Conservation (phyloP, 176 grass and related monocot species). For the Hsuehochloa calcarea region DNA sequence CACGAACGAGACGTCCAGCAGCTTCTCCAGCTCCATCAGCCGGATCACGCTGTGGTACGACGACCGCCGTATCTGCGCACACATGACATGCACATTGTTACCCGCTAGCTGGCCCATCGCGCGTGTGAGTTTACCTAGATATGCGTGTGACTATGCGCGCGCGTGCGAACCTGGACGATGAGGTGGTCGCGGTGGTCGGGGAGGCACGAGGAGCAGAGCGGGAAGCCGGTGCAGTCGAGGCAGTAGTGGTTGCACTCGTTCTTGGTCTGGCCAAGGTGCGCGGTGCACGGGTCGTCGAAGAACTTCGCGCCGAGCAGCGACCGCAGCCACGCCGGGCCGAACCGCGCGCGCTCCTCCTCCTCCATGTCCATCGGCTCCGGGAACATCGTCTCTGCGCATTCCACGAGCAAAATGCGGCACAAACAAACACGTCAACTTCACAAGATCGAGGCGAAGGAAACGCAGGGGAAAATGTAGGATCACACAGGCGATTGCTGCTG, state of each 20-base stretch:
- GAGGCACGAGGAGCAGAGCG: slow-evolving; percentile 1
- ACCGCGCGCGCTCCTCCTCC: not conserved
- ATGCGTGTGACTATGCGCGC: not conserved
- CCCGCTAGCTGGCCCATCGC: too few species aligned
- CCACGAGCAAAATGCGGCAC: not conserved
- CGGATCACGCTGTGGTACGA: not conserved
- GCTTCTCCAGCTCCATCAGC: not conserved
- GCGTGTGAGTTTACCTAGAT: not conserved
- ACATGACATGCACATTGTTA: not conserved
- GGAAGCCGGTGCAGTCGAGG: not conserved
- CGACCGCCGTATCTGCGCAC: not conserved
- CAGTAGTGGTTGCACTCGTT: slow-evolving; percentile 26
- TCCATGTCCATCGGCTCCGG: not conserved
- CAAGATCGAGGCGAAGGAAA: not conserved
- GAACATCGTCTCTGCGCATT: not conserved
- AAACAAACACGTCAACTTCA: not conserved
- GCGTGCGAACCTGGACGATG: slow-evolving; percentile 23
- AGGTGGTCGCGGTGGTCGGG: not conserved
- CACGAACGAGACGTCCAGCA: not conserved
- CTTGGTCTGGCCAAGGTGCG: not conserved
- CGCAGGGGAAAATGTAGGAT: not conserved
- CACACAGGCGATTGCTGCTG: not conserved
- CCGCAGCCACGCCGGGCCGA: slow-evolving; percentile 17
- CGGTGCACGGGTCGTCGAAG: slow-evolving; percentile 14
- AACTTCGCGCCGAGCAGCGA: not conserved